A percentile compares a stretch with the other conserved stretches of the same genome.
phyloP scores from a whole-genome alignment of 1,139 yeast genomes.

The Pichia sp. region DNA sequence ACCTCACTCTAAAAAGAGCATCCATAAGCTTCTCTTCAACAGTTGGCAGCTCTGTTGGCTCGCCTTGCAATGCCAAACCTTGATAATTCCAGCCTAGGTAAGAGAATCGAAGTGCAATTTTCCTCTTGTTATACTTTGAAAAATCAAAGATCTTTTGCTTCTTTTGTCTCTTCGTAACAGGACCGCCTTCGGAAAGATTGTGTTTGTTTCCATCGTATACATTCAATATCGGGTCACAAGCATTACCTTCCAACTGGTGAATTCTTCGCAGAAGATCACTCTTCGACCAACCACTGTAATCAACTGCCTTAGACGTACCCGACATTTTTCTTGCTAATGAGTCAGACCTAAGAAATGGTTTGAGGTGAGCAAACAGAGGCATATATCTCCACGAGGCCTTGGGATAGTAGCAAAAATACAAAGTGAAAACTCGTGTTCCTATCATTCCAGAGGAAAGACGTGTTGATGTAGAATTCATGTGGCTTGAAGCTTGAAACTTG shows the following conservation, averaged over 20 bases:
- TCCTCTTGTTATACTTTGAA: slow-evolving; percentile 55
- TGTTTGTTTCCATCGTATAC: too few species aligned
- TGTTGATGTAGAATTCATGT: too few species aligned
- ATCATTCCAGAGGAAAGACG: too few species aligned
- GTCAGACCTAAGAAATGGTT: too few species aligned
- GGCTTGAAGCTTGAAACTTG: too few species aligned
- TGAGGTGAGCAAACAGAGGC: too few species aligned
- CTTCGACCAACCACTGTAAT: slow-evolving; percentile 31
- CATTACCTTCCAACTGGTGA: slow-evolving; percentile 37
- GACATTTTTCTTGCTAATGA: neutral
- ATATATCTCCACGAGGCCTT: too few species aligned
- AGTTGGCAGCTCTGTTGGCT: slow-evolving; percentile 74
- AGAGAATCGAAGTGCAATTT: slow-evolving; percentile 74
- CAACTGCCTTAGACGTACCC: neutral
- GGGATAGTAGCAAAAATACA: neutral
- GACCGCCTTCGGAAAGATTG: too few species aligned
- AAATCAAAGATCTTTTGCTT: slow-evolving; percentile 57
- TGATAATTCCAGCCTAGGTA: slow-evolving; percentile 92
- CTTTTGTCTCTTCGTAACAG: too few species aligned
- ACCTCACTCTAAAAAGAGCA: slow-evolving; percentile 60
- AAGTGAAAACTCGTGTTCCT: neutral
- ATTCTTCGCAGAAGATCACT: slow-evolving; percentile 32
- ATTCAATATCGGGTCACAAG: too few species aligned
- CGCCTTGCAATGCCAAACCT: slow-evolving; percentile 79
- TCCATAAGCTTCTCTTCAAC: slow-evolving; percentile 72